These are phyloP conservation scores for Penicillium sp. DNA, from an alignment of 2,329 filamentous ascomycete species.

Conservation along the genomic window DNA sequence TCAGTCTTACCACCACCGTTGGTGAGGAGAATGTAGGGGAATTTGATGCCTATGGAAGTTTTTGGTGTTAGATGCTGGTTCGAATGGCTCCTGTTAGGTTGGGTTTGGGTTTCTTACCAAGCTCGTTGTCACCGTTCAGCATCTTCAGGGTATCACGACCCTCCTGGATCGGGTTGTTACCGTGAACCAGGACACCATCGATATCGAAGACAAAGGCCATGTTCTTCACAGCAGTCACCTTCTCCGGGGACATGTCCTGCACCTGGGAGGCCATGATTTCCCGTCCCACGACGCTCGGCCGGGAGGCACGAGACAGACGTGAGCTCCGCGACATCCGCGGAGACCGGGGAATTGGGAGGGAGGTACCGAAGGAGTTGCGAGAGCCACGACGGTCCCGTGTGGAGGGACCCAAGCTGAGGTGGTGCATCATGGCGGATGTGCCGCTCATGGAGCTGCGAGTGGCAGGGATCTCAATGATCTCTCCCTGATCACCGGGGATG, in stretches of 20 bases:
- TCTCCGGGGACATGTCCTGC: constrained; percentile 66
- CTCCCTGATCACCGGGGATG: constrained; percentile 48
- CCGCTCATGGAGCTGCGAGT: constrained; percentile 67
- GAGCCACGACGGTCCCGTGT: constrained; percentile 67
- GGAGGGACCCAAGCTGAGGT: constrained; percentile 66
- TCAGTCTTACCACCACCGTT: constrained; percentile 74
- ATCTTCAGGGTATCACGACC: constrained; percentile 66
- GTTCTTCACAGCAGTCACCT: constrained; percentile 69
- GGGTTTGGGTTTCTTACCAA: constrained; percentile 39
- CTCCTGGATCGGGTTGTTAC: constrained; percentile 68
- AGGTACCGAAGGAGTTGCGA: constrained; percentile 72
- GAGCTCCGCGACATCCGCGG: constrained; percentile 69
- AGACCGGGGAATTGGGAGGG: constrained; percentile 70
- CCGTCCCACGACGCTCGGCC: constrained; percentile 54
- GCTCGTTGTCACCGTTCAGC: constrained; percentile 74
- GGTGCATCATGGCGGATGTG: constrained; percentile 69
- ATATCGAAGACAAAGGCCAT: constrained; percentile 74
- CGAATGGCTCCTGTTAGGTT: background rate
- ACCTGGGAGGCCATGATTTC: constrained; percentile 69
- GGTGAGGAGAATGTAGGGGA: constrained; percentile 72
- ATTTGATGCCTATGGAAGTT: constrained; percentile 59
- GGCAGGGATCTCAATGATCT: constrained; percentile 68
- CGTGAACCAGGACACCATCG: constrained; percentile 73
- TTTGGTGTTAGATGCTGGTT: background rate
- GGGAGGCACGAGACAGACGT: constrained; percentile 63